Conservation (phyloP, 2,329 filamentous ascomycete species). For the Fusarium ambrosium region DNA sequence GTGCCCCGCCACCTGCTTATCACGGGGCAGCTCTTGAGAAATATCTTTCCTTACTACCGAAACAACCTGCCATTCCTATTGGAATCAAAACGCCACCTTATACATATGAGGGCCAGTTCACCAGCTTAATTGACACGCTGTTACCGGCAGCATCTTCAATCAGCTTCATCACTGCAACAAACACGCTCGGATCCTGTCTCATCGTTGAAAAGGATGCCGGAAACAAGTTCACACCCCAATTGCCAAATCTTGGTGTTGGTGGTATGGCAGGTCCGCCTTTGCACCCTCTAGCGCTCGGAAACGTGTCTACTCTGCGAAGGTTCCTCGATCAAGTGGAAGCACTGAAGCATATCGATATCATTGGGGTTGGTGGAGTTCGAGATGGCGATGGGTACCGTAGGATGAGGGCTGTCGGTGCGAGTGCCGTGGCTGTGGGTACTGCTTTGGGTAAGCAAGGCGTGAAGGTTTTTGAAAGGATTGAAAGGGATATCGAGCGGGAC, state of each 20-base stretch:
- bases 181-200: slow-evolving; percentile 78
- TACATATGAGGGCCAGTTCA: slow-evolving; percentile 77
- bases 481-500: slow-evolving; percentile 29
- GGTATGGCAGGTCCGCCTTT: slow-evolving; percentile 80
- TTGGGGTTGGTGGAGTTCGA: slow-evolving; percentile 80
- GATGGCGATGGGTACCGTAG: slow-evolving; percentile 73
- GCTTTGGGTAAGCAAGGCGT: slow-evolving; percentile 75
- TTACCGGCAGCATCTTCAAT: slow-evolving; percentile 52
- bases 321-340: slow-evolving; percentile 66
- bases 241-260: slow-evolving; percentile 71
- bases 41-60: slow-evolving; percentile 67
- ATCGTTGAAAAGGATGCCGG: slow-evolving; percentile 58
- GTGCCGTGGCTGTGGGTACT: slow-evolving; percentile 77
- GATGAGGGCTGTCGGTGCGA: slow-evolving; percentile 77
- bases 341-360: slow-evolving; percentile 70
- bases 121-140: slow-evolving; percentile 67
- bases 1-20: slow-evolving; percentile 79
- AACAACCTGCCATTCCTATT: slow-evolving; percentile 54
- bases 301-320: slow-evolving; percentile 75
- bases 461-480: slow-evolving; percentile 72
- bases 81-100: slow-evolving; percentile 85
- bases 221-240: slow-evolving; percentile 53
- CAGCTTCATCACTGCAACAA: slow-evolving; percentile 80
- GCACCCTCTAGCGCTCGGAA: slow-evolving; percentile 81
- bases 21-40: slow-evolving; percentile 61